Evolutionary conservation across 2,329 filamentous ascomycete genomes (phyloP), one percentile per base, ranked within the genome.

Genomic region (Mycocentrospora acerina): DNA sequence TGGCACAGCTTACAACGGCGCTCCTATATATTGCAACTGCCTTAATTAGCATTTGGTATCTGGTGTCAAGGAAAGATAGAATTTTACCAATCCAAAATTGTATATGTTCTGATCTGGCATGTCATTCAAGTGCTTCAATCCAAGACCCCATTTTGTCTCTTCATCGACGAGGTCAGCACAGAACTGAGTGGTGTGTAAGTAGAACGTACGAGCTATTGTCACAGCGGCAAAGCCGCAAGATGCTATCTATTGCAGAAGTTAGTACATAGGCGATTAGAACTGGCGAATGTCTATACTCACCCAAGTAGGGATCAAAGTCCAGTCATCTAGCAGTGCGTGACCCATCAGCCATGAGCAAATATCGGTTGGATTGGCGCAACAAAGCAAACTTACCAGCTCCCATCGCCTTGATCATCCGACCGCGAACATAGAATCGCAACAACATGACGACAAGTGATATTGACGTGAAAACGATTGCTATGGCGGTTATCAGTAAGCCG

Each of bases 101-200:
- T 37, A 46, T n/a, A 51, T 26, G 2, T 51, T 48, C 4, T 46
- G 18, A 2, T 14, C 3, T 6, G 48, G 45, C 48, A 48, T 51
- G 10, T 51, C 48, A 2, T 37, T 10, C 12, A 46, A 16, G 2
- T 35, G 29, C 14, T 31, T 40, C 5, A 49, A 24, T 14, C 48
- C 48, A 24, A 51, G 45, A 7, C 46, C 42, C 46, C 42, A 46
- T 42, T 44, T 49, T 2, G 42, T 51, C 34, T 46, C 45, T 49
- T 9, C 8, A 4, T 4, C 11, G 5, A 27, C 15, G 3, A 4
- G 10, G n/a, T 46, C 24, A 6, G n/a, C 25, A 25, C 24, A 12
- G 24, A 27, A 9, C 9, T 22, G 25, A 27, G 29, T 26, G 24
- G 7, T 14, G n/a, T 27, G 7, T 13, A 15, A 24, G 24, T 7